Evolutionary conservation across 176 grass and related monocot genomes (phyloP), one percentile per base, ranked within the genome.

Genomic region (Hsuehochloa calcarea): DNA sequence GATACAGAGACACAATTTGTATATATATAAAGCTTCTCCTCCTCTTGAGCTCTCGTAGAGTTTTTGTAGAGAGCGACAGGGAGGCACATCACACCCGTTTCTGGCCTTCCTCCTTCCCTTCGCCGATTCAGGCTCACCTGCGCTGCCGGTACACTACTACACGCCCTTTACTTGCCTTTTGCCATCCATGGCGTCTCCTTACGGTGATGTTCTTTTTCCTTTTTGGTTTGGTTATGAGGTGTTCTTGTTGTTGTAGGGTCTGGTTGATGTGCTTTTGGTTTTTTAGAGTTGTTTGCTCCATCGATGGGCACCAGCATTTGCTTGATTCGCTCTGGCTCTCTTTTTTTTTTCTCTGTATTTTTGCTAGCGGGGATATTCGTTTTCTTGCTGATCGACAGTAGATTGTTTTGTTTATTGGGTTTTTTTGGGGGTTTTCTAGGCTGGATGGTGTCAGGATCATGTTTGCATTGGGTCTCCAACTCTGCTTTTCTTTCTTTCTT

Each of bases 391-490:
- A 80, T 75, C 83, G 20, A 77, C 70, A 72, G 82, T 51, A 13
- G 44, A 82, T 63, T 41, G 44, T 8, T 56, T 90, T 82, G 26
- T 86, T 72, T 86, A 72, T 78, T 86, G 59, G 37, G n/a, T 59
- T 35, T 20, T 7, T 47, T 46, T 29, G 0, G 29, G 31, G 77
- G 22, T 77, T 85, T 66, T 14, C 65, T 64, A 77, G n/a, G 72
- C 84, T 56, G 54, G 26, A 29, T 34, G 8, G 66, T 79, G 88
- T 89, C 88, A 77, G 78, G 65, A 3, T 34, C 73, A 56, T 79
- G 79, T 60, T 72, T 72, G 83, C 88, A 25, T 90, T 27, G 88
- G 88, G 88, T 73, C 20, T 86, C 88, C 73, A 82, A 78, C 71
- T 52, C 78, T 29, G 62, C 8, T 77, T 67, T 17, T 9, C 38